Conservation (phyloP, 2,329 filamentous ascomycete species). For the Penicillium crustosum region DNA sequence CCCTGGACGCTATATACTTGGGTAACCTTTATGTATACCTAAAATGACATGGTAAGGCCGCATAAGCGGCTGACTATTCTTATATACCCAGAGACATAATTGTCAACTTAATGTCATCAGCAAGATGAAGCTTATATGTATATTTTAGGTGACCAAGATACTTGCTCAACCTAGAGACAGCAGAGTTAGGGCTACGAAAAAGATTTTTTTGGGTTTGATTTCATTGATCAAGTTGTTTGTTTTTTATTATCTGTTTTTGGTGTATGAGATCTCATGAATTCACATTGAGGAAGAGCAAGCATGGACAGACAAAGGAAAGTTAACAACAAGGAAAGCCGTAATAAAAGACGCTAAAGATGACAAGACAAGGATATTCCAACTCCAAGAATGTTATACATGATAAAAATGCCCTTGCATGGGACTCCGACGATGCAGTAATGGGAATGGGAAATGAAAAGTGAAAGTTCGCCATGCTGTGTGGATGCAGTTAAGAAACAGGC, state of each 20-base stretch:
- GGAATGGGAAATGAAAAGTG: neutral
- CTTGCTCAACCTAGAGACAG: too few species aligned
- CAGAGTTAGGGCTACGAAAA: too few species aligned
- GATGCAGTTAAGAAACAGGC: neutral
- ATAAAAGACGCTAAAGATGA: constrained; percentile 5
- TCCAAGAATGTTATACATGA: constrained; percentile 21
- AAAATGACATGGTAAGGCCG: too few species aligned
- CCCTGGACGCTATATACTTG: too few species aligned
- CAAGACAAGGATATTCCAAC: constrained; percentile 11
- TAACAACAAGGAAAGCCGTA: neutral
- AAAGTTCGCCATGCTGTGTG: neutral
- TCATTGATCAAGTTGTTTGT: neutral
- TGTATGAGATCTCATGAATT: neutral
- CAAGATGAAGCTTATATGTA: too few species aligned
- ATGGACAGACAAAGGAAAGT: neutral
- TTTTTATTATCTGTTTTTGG: neutral
- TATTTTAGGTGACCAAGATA: too few species aligned
- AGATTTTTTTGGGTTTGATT: neutral
- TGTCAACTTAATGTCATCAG: too few species aligned
- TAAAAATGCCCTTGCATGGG: constrained; percentile 9
- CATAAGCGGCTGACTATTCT: too few species aligned
- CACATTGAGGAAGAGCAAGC: neutral
- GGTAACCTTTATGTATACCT: too few species aligned
- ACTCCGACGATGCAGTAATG: constrained; percentile 16
- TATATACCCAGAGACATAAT: too few species aligned